Percentiles rank a stretch among this genome's conserved stretches.
These are phyloP conservation scores for Eragrostis tef DNA, from an alignment of 202 grass and related monocot genomes.

Conservation along the genomic window DNA sequence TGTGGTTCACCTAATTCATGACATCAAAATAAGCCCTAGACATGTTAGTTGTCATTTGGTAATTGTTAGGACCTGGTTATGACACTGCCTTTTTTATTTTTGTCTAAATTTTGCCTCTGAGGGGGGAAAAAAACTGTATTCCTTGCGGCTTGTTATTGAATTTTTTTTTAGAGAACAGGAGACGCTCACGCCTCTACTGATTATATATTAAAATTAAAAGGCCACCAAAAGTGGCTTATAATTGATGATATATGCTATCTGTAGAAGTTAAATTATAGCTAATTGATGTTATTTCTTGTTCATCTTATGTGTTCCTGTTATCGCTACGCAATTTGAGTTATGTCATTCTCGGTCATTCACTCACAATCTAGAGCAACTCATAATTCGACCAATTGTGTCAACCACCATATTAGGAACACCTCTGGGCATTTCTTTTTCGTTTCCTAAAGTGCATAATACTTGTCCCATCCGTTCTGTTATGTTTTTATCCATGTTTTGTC, in stretches of 20 bases:
- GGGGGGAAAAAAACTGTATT: neutral
- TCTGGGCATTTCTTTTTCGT: constrained; percentile 1
- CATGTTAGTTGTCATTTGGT: too few species aligned
- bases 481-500: too few species aligned
- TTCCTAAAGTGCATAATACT: too few species aligned
- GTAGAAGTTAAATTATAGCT: neutral
- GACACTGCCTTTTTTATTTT: neutral
- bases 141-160: too few species aligned
- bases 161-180: too few species aligned
- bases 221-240: neutral
- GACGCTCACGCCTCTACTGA: too few species aligned
- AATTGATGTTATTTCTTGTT: constrained; percentile 4
- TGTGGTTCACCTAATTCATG: neutral
- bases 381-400: neutral
- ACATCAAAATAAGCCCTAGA: neutral
- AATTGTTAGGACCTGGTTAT: too few species aligned
- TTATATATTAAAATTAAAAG: too few species aligned
- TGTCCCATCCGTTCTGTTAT: too few species aligned
- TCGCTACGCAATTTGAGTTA: neutral
- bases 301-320: neutral
- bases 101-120: neutral
- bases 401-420: neutral
- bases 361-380: neutral
- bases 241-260: neutral
- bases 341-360: neutral